Percentiles rank a stretch among this genome's conserved stretches.
Conservation (phyloP, 169 alveolate species). For the Theileria orientalis region DNA sequence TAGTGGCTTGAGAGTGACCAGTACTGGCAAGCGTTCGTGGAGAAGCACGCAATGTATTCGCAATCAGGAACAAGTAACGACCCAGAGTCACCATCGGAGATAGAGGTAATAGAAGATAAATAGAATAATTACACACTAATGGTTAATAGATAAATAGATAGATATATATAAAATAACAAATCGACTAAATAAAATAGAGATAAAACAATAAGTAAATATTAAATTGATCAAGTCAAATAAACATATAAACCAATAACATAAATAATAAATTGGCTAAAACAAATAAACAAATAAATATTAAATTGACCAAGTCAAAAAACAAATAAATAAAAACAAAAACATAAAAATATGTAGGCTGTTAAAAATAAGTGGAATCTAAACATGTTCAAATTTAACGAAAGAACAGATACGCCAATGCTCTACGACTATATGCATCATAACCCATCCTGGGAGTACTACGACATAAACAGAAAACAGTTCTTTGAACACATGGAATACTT, state of each 20-base stretch:
- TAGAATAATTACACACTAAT: no score
- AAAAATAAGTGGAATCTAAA: constrained; percentile 75
- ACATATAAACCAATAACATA: no score
- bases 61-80: constrained; percentile 62
- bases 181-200: no score
- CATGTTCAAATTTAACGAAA: constrained; percentile 76
- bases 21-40: constrained; percentile 88
- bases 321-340: background rate
- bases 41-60: constrained; percentile 76
- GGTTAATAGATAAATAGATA: no score
- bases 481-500: constrained; percentile 82
- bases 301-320: no score
- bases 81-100: constrained; percentile 72
- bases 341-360: constrained; percentile 8
- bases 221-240: no score
- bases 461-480: constrained; percentile 79
- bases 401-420: constrained; percentile 81
- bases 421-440: constrained; percentile 77
- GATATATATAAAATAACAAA: background rate
- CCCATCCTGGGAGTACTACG: constrained; percentile 85
- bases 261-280: no score
- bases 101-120: constrained; percentile 52
- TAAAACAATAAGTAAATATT: no score
- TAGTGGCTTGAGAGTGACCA: constrained; percentile 85
- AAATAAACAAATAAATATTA: no score